A percentile compares a stretch with the other conserved stretches of the same genome.
These are phyloP conservation scores for Lanmaoa pseudosensibilis DNA, from an alignment of 768 basidiomycete genomes.

Conservation along the genomic window DNA sequence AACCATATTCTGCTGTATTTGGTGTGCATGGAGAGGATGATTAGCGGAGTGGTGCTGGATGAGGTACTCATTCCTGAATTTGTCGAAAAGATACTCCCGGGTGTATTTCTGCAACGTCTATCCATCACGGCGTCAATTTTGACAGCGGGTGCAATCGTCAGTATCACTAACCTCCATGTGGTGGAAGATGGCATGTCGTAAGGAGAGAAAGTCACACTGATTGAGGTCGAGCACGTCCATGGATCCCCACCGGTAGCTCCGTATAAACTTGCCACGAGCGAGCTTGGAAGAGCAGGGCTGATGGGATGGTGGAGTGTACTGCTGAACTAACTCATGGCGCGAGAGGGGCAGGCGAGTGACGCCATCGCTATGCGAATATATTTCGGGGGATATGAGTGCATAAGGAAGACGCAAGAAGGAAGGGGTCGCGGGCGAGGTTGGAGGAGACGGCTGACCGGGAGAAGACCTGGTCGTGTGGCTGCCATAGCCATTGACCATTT, in stretches of 20 bases:
- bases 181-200: constrained; percentile 80
- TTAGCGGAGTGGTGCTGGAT: constrained; percentile 51
- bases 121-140: constrained; percentile 21
- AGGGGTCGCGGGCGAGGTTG: constrained; percentile 62
- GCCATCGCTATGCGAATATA: constrained; percentile 82
- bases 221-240: constrained; percentile 76
- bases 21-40: constrained; percentile 44
- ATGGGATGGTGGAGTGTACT: constrained; percentile 64
- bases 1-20: constrained; percentile 41
- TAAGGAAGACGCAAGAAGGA: constrained; percentile 73
- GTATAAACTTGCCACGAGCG: constrained; percentile 60
- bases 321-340: constrained; percentile 70
- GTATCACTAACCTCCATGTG: constrained; percentile 74
- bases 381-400: constrained; percentile 80
- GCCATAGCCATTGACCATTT: constrained; percentile 53
- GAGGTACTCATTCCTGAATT: constrained; percentile 63
- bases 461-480: constrained; percentile 51
- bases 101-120: constrained; percentile 87
- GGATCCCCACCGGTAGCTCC: constrained; percentile 81
- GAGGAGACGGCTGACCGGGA: constrained; percentile 57
- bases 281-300: constrained; percentile 46
- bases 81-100: constrained; percentile 77
- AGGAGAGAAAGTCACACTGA: constrained; percentile 78
- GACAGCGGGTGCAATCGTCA: constrained; percentile 14
- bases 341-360: constrained; percentile 56